These are phyloP conservation scores for Trichoderma arundinaceum DNA, from an alignment of 2,329 filamentous ascomycete genomes.

Conservation along the genomic window DNA sequence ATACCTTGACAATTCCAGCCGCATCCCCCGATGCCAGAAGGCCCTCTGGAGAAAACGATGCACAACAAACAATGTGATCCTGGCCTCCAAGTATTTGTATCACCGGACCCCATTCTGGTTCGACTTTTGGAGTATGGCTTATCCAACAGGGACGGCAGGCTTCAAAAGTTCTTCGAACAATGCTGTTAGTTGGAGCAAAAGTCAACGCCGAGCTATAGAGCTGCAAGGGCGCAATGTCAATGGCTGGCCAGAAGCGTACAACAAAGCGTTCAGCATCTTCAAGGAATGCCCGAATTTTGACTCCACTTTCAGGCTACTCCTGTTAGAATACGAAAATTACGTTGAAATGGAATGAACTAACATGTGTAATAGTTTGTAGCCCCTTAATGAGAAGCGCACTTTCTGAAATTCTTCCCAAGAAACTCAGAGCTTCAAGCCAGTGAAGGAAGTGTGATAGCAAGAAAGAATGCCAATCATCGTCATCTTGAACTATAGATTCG, in stretches of 20 bases:
- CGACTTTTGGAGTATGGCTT: neutral
- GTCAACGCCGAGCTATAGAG: constrained; percentile 38
- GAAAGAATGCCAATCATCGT: constrained; percentile 39
- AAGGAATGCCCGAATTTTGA: constrained; percentile 29
- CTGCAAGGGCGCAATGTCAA: constrained; percentile 36
- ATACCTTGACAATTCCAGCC: neutral
- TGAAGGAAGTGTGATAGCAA: constrained; percentile 47
- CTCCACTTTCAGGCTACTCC: neutral
- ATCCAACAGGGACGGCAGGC: neutral
- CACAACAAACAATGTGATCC: fast-evolving
- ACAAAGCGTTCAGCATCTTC: constrained; percentile 35
- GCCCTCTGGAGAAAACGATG: neutral
- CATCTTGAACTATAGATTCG: constrained; percentile 38
- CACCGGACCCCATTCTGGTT: neutral
- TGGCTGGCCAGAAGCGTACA: constrained; percentile 14
- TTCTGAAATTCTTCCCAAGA: constrained; percentile 38
- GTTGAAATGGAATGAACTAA: neutral
- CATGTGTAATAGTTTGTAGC: constrained; percentile 21
- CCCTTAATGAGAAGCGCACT: constrained; percentile 26
- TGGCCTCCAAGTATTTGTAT: constrained; percentile 2
- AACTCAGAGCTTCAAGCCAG: constrained; percentile 48
- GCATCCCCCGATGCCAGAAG: neutral
- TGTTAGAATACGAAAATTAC: neutral
- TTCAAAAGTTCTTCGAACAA: constrained; percentile 32
- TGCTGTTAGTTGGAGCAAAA: constrained; percentile 37